These are phyloP conservation scores for Simplicillium aogashimaense DNA, from an alignment of 2,329 filamentous ascomycete genomes.

Conservation along the genomic window DNA sequence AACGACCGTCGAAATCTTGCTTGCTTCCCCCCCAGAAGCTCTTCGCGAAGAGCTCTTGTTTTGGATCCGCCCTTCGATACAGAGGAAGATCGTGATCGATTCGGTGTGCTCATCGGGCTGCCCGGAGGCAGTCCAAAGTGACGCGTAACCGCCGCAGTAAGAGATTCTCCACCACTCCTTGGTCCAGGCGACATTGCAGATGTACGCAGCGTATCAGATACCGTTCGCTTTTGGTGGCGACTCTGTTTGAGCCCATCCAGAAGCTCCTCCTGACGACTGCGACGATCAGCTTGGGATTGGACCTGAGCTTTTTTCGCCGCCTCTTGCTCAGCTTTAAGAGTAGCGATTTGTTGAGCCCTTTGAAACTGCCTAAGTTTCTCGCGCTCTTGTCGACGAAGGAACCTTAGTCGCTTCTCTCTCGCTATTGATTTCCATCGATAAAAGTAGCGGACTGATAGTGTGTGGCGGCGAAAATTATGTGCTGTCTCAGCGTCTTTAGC, in stretches of 20 bases:
- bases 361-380: constrained; percentile 39
- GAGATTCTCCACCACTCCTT: neutral
- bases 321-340: constrained; percentile 20
- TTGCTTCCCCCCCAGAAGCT: constrained; percentile 17
- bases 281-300: constrained; percentile 13
- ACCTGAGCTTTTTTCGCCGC: constrained; percentile 16
- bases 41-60: constrained; percentile 25
- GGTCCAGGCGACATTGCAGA: constrained; percentile 13
- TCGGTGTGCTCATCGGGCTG: constrained; percentile 5
- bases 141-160: constrained; percentile 9
- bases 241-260: constrained; percentile 20
- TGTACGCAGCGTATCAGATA: constrained; percentile 28
- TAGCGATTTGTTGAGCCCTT: constrained; percentile 22
- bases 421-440: constrained; percentile 44
- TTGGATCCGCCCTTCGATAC: constrained; percentile 17
- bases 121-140: constrained; percentile 5
- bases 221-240: constrained; percentile 14
- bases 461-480: constrained; percentile 36
- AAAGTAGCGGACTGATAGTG: constrained; percentile 43
- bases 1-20: constrained; percentile 28
- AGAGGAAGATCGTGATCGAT: constrained; percentile 9
- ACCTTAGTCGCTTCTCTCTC: constrained; percentile 35
- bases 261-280: constrained; percentile 25
- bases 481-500: constrained; percentile 34
- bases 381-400: constrained; percentile 40